These are phyloP conservation scores for Ophiobolus disseminans DNA, from an alignment of 2,329 filamentous ascomycete genomes.

Conservation along the genomic window DNA sequence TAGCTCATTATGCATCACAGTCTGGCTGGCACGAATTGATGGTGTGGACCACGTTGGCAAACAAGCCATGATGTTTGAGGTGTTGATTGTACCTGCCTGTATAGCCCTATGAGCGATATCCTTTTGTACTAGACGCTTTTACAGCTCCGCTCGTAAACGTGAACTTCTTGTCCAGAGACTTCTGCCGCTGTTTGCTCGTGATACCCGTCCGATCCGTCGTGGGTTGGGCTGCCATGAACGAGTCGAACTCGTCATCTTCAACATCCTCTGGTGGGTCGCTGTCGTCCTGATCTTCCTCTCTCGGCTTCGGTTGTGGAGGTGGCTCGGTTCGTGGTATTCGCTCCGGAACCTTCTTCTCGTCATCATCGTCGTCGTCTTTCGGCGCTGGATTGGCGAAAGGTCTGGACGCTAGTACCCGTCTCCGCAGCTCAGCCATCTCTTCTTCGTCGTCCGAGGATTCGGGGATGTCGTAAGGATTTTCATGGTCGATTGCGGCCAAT, in stretches of 20 bases:
- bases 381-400: conserved; percentile 72
- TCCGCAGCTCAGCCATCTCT: conserved; percentile 90
- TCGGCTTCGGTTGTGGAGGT: conserved; percentile 10
- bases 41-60: no score
- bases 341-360: conserved; percentile 64
- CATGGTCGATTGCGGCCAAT: conserved; percentile 57
- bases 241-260: conserved; percentile 79
- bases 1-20: no score
- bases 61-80: no score
- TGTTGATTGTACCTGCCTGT: no score
- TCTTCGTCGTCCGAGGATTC: conserved; percentile 79
- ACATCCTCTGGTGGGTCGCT: conserved; percentile 68
- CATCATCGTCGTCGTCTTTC: conserved; percentile 29
- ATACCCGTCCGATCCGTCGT: conserved; percentile 86
- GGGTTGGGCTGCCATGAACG: conserved; percentile 89
- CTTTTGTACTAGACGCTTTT: conserved; percentile 26
- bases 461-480: conserved; percentile 78
- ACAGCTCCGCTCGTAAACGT: conserved; percentile 43
- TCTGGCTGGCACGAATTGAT: no score
- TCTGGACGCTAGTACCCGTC: conserved; percentile 89
- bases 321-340: conserved; percentile 67
- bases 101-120: conserved; percentile 11
- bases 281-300: conserved; percentile 66
- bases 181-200: conserved; percentile 63
- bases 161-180: conserved; percentile 47